phyloP scores from a whole-genome alignment of 371 early-diverging fungal species.

The Chytridiales sp. region DNA sequence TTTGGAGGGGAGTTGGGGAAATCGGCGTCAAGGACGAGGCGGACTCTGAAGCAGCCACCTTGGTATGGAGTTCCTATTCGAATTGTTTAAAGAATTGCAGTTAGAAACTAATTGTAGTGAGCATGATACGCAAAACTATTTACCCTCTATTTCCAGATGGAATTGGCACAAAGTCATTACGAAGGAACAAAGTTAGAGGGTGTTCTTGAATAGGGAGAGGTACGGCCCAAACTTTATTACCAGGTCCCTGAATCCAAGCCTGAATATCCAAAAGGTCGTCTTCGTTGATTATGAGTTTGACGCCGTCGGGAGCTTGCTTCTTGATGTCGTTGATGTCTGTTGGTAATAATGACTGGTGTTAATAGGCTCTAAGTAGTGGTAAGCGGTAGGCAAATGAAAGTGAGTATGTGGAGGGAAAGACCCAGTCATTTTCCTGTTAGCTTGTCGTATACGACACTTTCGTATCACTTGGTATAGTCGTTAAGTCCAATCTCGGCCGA shows the following conservation, averaged over 20 bases:
- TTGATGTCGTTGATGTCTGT: slow-evolving; percentile 4
- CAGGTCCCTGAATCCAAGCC: slow-evolving; percentile 85
- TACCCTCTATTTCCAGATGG: slow-evolving; percentile 7
- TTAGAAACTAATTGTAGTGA: slow-evolving; percentile 15
- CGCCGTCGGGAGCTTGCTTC: slow-evolving; percentile 64
- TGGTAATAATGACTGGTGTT: too few species aligned
- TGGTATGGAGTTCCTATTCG: slow-evolving; percentile 73
- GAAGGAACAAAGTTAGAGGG: slow-evolving; percentile 4
- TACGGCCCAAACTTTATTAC: slow-evolving; percentile 38
- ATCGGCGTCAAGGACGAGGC: slow-evolving; percentile 58
- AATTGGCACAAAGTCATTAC: background rate
- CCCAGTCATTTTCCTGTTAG: too few species aligned
- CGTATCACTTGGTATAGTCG: too few species aligned
- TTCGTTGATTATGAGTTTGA: slow-evolving; percentile 67
- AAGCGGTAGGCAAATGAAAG: too few species aligned
- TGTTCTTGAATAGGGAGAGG: slow-evolving; percentile 3
- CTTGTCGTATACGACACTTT: too few species aligned
- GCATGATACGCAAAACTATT: too few species aligned
- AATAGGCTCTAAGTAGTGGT: too few species aligned
- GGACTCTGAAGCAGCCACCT: slow-evolving; percentile 70
- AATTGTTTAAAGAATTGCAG: background rate
- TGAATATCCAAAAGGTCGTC: slow-evolving; percentile 73
- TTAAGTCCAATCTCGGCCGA: too few species aligned
- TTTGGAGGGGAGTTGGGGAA: slow-evolving; percentile 79
- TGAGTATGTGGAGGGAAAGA: too few species aligned